phyloP scores from a whole-genome alignment of 257 asterid species.

The Rubia yunnanensis region DNA sequence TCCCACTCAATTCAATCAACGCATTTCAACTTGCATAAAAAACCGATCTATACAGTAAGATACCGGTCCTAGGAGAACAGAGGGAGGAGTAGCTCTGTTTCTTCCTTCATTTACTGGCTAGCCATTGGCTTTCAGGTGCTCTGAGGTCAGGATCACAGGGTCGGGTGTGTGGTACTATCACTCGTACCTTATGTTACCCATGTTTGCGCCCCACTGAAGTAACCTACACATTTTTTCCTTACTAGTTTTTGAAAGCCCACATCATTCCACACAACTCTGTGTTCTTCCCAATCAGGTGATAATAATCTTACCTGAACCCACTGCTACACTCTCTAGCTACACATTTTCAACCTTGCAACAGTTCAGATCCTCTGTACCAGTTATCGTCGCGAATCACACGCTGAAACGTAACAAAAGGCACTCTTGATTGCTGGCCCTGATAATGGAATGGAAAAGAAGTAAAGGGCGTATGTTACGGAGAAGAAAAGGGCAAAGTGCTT shows the following conservation, averaged over 20 bases:
- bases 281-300: constrained; percentile 8
- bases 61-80: too few species aligned
- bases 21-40: too few species aligned
- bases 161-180: constrained; percentile 32
- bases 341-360: too few species aligned
- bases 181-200: constrained; percentile 42
- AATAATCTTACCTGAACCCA: too few species aligned
- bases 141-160: constrained; percentile 9
- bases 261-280: constrained; percentile 17
- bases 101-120: constrained; percentile 1
- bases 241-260: constrained; percentile 12
- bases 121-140: constrained; percentile 42
- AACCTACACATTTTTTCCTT: constrained; percentile 17
- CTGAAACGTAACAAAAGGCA: too few species aligned
- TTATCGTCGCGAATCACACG: too few species aligned
- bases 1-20: too few species aligned
- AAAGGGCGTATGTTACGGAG: neutral
- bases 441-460: neutral
- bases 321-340: too few species aligned
- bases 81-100: neutral
- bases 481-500: neutral
- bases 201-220: constrained; percentile 54
- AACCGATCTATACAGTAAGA: too few species aligned
- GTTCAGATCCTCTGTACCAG: too few species aligned
- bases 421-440: too few species aligned